Conservation (phyloP, 768 basidiomycete genomes). For the Rubroboletus satanas region DNA sequence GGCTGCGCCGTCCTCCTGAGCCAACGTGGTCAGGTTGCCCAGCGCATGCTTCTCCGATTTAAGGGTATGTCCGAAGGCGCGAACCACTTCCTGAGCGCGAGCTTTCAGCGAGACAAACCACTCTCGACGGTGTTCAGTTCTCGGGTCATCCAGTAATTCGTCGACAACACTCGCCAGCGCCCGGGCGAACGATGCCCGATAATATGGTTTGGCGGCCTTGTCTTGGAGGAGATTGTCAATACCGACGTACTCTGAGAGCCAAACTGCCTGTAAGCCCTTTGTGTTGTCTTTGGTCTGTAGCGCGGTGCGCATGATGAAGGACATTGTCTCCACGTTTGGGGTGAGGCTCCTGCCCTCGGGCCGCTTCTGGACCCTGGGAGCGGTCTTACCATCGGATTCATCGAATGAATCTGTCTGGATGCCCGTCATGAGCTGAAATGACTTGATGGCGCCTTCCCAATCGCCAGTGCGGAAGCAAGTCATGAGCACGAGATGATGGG, state of each 20-base stretch:
- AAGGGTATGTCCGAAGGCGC: slow-evolving; percentile 9
- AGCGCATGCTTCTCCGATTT: slow-evolving; percentile 21
- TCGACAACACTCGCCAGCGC: slow-evolving; percentile 42
- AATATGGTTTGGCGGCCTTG: slow-evolving; percentile 31
- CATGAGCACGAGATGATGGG: slow-evolving; percentile 59
- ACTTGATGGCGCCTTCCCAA: slow-evolving; percentile 54
- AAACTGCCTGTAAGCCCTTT: slow-evolving; percentile 56
- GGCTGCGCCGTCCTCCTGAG: slow-evolving; percentile 27
- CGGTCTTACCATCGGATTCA: slow-evolving; percentile 31
- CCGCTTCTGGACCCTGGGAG: slow-evolving; percentile 43
- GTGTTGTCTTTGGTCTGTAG: slow-evolving; percentile 45
- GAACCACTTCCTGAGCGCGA: slow-evolving; percentile 18
- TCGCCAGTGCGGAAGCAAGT: slow-evolving; percentile 62
- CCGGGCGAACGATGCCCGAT: slow-evolving; percentile 46
- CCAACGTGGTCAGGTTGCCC: slow-evolving; percentile 23
- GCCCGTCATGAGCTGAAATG: slow-evolving; percentile 74
- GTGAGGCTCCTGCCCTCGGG: slow-evolving; percentile 41
- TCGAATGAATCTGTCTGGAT: slow-evolving; percentile 49
- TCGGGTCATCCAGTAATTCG: slow-evolving; percentile 27
- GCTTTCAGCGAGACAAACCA: slow-evolving; percentile 18
- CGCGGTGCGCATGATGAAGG: slow-evolving; percentile 57
- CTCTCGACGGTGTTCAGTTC: slow-evolving; percentile 13
- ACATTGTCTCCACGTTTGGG: slow-evolving; percentile 53
- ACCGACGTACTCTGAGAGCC: slow-evolving; percentile 52
- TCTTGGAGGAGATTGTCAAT: slow-evolving; percentile 34